phyloP scores from a whole-genome alignment of 768 basidiomycete genomes.

The Mycena rosella region DNA sequence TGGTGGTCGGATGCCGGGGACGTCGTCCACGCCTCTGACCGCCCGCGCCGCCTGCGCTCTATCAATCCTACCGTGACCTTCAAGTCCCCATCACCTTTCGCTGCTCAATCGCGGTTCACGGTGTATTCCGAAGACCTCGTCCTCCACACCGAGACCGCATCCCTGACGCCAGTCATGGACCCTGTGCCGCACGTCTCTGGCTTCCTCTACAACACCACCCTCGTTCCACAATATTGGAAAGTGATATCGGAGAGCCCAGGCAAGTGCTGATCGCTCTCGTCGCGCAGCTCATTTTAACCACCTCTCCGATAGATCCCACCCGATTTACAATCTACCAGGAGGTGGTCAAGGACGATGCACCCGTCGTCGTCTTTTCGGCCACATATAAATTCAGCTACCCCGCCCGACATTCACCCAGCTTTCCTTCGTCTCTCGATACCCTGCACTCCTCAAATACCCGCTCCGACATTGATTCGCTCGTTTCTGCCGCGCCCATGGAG shows the following conservation, averaged over 20 bases:
- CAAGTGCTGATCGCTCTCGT: constrained; percentile 43
- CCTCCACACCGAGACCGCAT: constrained; percentile 65
- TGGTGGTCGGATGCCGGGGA: constrained; percentile 38
- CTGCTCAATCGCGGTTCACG: constrained; percentile 67
- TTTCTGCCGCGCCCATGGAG: constrained; percentile 13
- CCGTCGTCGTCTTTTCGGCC: constrained; percentile 64
- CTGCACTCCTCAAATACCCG: constrained; percentile 26
- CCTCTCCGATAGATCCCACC: constrained; percentile 70
- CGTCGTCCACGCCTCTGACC: constrained; percentile 53
- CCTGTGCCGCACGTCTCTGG: constrained; percentile 42
- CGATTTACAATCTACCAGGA: constrained; percentile 77
- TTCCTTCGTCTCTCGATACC: constrained; percentile 31
- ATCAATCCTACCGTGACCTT: constrained; percentile 81
- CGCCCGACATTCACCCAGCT: constrained; percentile 26
- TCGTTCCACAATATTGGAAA: constrained; percentile 77
- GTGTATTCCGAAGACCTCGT: constrained; percentile 63
- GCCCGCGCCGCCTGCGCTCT: constrained; percentile 64
- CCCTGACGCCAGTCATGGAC: constrained; percentile 46
- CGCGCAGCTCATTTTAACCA: constrained; percentile 1
- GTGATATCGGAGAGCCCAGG: constrained; percentile 68
- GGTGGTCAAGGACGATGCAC: constrained; percentile 56
- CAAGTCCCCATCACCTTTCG: constrained; percentile 59
- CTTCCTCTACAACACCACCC: constrained; percentile 68
- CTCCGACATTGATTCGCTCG: constrained; percentile 6
- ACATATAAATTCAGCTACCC: constrained; percentile 69